Evolutionary conservation across 1,284 basidiomycete genomes (phyloP), one percentile per base, ranked within the genome.

Genomic region (Schizopora paradoxa): DNA sequence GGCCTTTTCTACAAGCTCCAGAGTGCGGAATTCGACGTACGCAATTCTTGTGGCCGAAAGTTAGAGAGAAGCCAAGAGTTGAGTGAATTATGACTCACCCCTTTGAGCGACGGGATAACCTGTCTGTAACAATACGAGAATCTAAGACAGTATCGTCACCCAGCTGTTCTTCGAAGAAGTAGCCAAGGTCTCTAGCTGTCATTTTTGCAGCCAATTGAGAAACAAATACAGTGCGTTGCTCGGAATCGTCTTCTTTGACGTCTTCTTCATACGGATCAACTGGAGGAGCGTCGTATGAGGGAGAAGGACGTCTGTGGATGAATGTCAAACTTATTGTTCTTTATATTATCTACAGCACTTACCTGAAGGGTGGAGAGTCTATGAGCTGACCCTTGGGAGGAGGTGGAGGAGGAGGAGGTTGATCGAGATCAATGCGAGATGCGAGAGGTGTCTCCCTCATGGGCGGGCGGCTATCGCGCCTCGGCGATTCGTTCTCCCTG

Each of bases 131-230:
- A 59, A 99, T 91, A 51, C 92, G 76, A 14, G 94, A 91, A 59
- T 98, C 95, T 70, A 92, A 82, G 3, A 99, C 95, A 22, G 88
- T 81, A 34, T 85, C 84, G 66, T 90, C 87, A 21, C 93, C 93
- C 26, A 97, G 76, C 64, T 91, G 93, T 64, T 96, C 91, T 73
- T 98, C 95, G 63, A 99, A 98, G 73, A 99, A 99, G 67, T 95
- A 90, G 52, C 93, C 93, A 64, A 99, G 73, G 72, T 99, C 95
- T 61, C 90, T 79, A 60, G 93, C 91, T 48, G 91, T 95, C 63
- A 98, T 82, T 60, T 91, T 82, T 48, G 92, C 91, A 56, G 95
- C 91, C 61, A 99, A 83, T 70, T 98, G 95, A 58, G 93, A 94
- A 63, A 97, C 93, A 69, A 99, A 99, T 55, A 98, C 90, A 57